phyloP scores from a whole-genome alignment of 768 basidiomycete species.

The Ephemerocybe angulata region DNA sequence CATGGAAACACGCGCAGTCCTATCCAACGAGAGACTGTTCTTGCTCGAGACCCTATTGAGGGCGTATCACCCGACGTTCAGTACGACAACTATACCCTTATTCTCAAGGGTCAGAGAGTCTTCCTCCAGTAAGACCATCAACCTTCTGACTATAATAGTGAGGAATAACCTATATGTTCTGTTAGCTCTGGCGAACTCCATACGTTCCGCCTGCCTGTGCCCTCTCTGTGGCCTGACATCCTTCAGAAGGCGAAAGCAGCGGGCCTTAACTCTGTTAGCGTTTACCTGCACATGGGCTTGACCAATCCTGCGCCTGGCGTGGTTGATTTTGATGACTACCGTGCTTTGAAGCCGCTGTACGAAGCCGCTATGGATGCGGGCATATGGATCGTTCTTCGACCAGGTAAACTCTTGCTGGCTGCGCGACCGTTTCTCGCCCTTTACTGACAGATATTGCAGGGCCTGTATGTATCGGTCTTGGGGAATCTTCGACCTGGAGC shows the following conservation, averaged over 20 bases:
- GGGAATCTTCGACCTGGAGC: too few relatives aligned
- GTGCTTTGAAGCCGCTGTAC: constrained; percentile 65
- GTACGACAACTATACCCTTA: constrained; percentile 69
- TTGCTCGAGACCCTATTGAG: background rate
- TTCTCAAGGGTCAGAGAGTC: constrained; percentile 63
- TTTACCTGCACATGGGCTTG: constrained; percentile 79
- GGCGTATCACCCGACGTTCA: constrained; percentile 33
- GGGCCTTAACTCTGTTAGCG: constrained; percentile 73
- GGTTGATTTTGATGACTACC: constrained; percentile 68
- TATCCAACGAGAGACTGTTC: too few relatives aligned
- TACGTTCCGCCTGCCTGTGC: constrained; percentile 76
- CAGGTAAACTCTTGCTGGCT: constrained; percentile 39
- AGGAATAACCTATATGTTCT: background rate
- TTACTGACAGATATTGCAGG: constrained; percentile 21
- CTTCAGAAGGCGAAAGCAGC: constrained; percentile 79
- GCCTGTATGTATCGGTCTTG: constrained; percentile 37
- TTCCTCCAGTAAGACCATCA: constrained; percentile 56
- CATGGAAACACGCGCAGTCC: too few relatives aligned
- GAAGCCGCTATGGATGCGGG: constrained; percentile 73
- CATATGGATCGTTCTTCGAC: constrained; percentile 75
- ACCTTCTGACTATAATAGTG: background rate
- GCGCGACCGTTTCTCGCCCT: background rate
- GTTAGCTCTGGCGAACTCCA: constrained; percentile 82
- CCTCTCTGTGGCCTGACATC: constrained; percentile 77
- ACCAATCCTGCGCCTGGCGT: constrained; percentile 72